These are phyloP conservation scores for Coprinopsis strossmayeri DNA, from an alignment of 768 basidiomycete genomes.

Conservation along the genomic window DNA sequence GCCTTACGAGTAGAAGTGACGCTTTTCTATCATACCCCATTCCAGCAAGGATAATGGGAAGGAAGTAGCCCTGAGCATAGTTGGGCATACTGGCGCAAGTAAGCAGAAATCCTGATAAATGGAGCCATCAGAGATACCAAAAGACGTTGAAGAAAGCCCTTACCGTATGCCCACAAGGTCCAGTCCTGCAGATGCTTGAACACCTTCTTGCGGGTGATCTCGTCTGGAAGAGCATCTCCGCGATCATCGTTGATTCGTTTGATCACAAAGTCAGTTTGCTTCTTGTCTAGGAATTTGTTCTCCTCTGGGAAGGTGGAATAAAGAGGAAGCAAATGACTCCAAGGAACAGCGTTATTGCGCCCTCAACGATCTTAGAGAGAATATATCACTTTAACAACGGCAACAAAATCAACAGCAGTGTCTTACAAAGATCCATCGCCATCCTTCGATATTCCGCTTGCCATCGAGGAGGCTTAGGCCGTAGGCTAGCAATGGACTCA, in stretches of 20 bases:
- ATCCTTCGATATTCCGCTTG: constrained; percentile 15
- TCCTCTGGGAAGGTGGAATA: constrained; percentile 21
- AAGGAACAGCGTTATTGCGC: constrained; percentile 19
- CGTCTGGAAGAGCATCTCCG: constrained; percentile 24
- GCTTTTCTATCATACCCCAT: constrained; percentile 35
- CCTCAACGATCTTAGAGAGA: constrained; percentile 20
- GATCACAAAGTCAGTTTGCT: constrained; percentile 23
- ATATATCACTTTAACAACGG: not conserved
- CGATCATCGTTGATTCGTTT: constrained; percentile 26
- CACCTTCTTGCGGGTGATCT: constrained; percentile 21
- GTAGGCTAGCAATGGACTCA: constrained; percentile 22
- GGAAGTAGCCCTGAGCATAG: constrained; percentile 40
- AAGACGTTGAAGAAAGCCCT: not conserved
- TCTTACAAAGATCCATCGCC: constrained; percentile 25
- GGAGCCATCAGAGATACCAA: not conserved
- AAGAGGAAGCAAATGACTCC: constrained; percentile 18
- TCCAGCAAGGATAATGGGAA: constrained; percentile 38
- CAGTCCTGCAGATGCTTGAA: constrained; percentile 23
- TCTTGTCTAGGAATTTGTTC: constrained; percentile 21
- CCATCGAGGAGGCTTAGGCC: constrained; percentile 18
- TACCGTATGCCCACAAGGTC: constrained; percentile 25
- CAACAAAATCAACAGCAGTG: not conserved
- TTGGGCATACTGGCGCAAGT: constrained; percentile 37
- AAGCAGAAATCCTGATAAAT: constrained; percentile 28
- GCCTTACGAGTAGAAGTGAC: constrained; percentile 37